These are phyloP conservation scores for Tolypocladium endophyticum DNA, from an alignment of 2,329 filamentous ascomycete species.

Conservation along the genomic window DNA sequence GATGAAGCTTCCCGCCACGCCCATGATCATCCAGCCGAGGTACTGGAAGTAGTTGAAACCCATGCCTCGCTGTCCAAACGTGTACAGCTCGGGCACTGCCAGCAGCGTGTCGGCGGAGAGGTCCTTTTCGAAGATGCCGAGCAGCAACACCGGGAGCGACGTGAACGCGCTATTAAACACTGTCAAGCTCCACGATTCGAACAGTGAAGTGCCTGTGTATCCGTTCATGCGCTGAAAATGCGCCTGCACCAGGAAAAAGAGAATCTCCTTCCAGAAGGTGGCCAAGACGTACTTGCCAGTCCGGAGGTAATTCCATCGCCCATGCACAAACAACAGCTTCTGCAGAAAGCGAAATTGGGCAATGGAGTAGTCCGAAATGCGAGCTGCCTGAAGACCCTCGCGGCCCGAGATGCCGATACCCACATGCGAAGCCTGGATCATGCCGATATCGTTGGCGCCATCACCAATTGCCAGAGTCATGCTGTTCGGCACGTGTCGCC, in stretches of 20 bases:
- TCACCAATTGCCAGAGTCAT: conserved; percentile 87
- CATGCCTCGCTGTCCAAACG: conserved; percentile 60
- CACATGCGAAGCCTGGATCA: conserved; percentile 81
- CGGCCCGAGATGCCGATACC: conserved; percentile 88
- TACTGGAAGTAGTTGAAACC: conserved; percentile 70
- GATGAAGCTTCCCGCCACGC: conserved; percentile 59
- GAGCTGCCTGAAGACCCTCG: conserved; percentile 80
- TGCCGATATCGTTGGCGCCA: conserved; percentile 88
- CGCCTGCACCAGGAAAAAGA: conserved; percentile 79
- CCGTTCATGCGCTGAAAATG: conserved; percentile 75
- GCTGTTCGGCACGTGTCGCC: conserved; percentile 25
- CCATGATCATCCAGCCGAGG: conserved; percentile 67
- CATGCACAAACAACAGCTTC: conserved; percentile 73
- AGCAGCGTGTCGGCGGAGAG: conserved; percentile 72
- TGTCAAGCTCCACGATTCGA: conserved; percentile 76
- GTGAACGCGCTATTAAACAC: conserved; percentile 96
- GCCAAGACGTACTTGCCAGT: conserved; percentile 82
- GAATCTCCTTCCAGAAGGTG: conserved; percentile 82
- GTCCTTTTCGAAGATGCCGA: conserved; percentile 89
- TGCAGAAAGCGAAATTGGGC: conserved; percentile 87
- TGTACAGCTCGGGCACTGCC: conserved; percentile 87
- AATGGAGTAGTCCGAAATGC: conserved; percentile 85
- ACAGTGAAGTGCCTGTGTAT: conserved; percentile 84
- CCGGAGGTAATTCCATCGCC: conserved; percentile 81
- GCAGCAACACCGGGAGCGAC: conserved; percentile 74